Base-by-base conservation (phyloP, 2,329 filamentous ascomycete genomes). In the Pochonia chlamydosporia region DNA sequence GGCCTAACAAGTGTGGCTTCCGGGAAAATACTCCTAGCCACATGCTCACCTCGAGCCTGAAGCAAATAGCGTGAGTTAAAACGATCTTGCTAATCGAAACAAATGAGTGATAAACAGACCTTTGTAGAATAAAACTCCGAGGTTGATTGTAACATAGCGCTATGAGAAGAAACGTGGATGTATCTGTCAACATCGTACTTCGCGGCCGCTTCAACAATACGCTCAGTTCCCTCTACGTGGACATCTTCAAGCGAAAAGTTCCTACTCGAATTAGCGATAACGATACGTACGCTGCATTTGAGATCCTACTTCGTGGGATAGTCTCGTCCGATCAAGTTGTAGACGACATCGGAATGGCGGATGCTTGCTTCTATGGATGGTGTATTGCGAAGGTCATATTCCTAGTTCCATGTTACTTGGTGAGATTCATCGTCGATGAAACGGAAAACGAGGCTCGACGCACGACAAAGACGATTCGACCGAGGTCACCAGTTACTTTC, bases 171-270 rank as follows among this genome's bases (percentile, higher is more conserved):
- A 58, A 99, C 84, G 60, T 99, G 93, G 55, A 99, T 90, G 69
- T 89, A 99, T 55, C 93, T 85, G 71, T 99, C 93, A 56, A 96
- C 83, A 61, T 99, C 92, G 71, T 99, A 99, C 72, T 99, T 99
- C 60, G 92, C 93, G 45, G 90, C 89, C 45, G 93, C 90, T 64
- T 96, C 89, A 43, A 82, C 89, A 60, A 99, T 99, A 57, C 93
- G 85, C 72, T 95, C 87, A 16, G 87, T 85, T 52, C 92, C 90
- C 66, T 96, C 90, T 33, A 97, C 82, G 61, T 99, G 90, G 36
- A 97, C 90, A 65, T 97, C 92, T 59, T 89, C 85, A 51, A 96
- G 77, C 48, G 85, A 82, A 70, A 96, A 99, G 77, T 99, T 99
- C 78, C 87, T 91, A 52, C 40, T n/a, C 9, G 40, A 18, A 28